Percentiles rank a stretch among this genome's conserved stretches.
phyloP scores from a whole-genome alignment of 2,329 filamentous ascomycete genomes.

The Fusarium luffae region DNA sequence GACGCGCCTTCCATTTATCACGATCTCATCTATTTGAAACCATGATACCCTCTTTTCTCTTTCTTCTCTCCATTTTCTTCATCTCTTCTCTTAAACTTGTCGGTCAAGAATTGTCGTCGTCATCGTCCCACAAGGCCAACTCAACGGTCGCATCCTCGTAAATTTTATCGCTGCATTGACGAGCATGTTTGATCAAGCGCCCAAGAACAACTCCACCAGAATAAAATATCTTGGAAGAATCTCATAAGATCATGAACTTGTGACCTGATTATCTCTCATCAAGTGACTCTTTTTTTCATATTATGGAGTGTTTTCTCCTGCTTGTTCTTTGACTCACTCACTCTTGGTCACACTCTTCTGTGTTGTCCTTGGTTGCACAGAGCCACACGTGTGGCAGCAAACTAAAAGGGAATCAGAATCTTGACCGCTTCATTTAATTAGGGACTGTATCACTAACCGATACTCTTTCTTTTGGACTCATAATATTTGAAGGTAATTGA shows the following conservation, averaged over 20 bases:
- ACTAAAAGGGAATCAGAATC: slow-evolving; percentile 4
- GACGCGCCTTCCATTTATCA: background rate
- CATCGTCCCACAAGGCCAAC: slow-evolving; percentile 35
- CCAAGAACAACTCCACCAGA: slow-evolving; percentile 22
- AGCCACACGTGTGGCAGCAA: slow-evolving; percentile 23
- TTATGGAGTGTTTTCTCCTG: background rate
- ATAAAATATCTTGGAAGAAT: slow-evolving; percentile 2
- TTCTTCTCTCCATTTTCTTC: background rate
- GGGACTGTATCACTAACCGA: slow-evolving; percentile 18
- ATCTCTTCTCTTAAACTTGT: background rate
- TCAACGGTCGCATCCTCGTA: slow-evolving; percentile 12
- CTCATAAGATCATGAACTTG: background rate
- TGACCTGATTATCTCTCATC: background rate
- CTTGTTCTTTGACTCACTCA: background rate
- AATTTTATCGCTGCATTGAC: slow-evolving; percentile 27
- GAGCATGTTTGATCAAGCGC: slow-evolving; percentile 37
- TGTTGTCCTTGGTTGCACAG: slow-evolving; percentile 20
- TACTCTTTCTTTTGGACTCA: background rate
- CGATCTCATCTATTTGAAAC: slow-evolving; percentile 22
- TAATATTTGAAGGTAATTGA: background rate
- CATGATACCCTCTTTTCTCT: slow-evolving; percentile 2
- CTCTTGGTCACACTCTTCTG: background rate
- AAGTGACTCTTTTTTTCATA: background rate
- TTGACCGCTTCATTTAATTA: slow-evolving; percentile 10
- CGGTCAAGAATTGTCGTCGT: slow-evolving; percentile 5